These are phyloP conservation scores for Wallacemonas sp. DNA, from an alignment of 208 protist species.

Conservation along the genomic window DNA sequence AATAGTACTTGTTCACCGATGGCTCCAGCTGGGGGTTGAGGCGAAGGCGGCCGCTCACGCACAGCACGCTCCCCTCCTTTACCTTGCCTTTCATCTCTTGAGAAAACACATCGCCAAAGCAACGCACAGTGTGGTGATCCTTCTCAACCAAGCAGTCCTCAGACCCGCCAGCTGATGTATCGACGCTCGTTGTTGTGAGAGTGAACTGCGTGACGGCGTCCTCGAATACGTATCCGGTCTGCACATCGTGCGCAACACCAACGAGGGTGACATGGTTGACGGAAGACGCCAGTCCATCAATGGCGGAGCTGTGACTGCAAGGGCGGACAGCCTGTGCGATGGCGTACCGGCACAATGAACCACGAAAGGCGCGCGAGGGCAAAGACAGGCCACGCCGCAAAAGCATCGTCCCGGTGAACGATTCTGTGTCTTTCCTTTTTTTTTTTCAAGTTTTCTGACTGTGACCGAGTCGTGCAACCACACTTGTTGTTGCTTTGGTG, in stretches of 20 bases:
- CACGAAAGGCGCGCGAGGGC: background rate
- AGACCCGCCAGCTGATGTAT: constrained; percentile 61
- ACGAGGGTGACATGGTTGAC: constrained; percentile 91
- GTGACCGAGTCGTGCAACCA: no score
- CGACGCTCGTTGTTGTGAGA: constrained; percentile 85
- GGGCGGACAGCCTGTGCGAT: background rate
- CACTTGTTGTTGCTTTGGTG: no score
- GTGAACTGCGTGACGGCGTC: constrained; percentile 92
- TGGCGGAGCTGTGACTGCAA: background rate
- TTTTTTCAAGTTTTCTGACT: no score
- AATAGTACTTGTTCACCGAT: constrained; percentile 88
- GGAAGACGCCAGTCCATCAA: constrained; percentile 28
- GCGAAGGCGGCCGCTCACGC: constrained; percentile 83
- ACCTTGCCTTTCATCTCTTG: constrained; percentile 71
- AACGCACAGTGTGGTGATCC: constrained; percentile 91
- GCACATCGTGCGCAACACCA: constrained; percentile 90
- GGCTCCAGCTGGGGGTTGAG: constrained; percentile 90
- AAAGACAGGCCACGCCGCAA: background rate
- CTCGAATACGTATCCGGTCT: constrained; percentile 89
- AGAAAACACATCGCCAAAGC: constrained; percentile 88
- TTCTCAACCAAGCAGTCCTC: constrained; percentile 88
- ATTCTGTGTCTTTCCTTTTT: no score
- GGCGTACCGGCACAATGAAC: background rate
- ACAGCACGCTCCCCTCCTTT: constrained; percentile 85
- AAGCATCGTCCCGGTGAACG: no score